Conservation (phyloP, 768 basidiomycete genomes). For the Tricholomella constricta region DNA sequence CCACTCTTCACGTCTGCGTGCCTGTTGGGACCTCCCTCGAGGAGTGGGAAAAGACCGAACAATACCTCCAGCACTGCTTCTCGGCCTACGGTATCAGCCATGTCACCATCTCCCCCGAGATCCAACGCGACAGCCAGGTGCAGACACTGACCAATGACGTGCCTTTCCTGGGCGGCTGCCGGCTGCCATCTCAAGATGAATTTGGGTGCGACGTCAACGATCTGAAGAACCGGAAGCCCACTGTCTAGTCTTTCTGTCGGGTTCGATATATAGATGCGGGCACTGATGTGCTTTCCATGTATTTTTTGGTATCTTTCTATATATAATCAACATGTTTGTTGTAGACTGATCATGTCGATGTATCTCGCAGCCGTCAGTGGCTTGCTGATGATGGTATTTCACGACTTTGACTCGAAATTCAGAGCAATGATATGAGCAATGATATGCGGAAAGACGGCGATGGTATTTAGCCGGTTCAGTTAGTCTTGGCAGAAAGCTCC, state of each 20-base stretch:
- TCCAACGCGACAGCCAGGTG: constrained; percentile 34
- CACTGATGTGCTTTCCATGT: too few species aligned
- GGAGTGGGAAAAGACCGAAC: constrained; percentile 54
- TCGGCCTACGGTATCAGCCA: constrained; percentile 54
- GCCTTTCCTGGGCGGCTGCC: constrained; percentile 28
- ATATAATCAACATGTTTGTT: too few species aligned
- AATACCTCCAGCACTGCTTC: constrained; percentile 50
- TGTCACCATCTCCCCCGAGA: constrained; percentile 57
- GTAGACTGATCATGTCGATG: too few species aligned
- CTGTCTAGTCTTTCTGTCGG: constrained; percentile 7
- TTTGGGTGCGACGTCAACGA: constrained; percentile 46
- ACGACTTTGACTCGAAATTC: too few species aligned
- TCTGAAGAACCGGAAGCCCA: constrained; percentile 35
- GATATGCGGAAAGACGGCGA: too few species aligned
- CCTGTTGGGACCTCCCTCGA: constrained; percentile 47
- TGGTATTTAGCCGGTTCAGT: too few species aligned
- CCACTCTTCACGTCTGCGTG: constrained; percentile 55
- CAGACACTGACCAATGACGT: constrained; percentile 33
- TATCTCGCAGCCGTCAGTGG: too few species aligned
- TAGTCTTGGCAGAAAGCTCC: constrained; percentile 60
- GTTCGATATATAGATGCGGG: too few species aligned
- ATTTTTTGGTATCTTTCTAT: too few species aligned
- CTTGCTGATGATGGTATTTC: too few species aligned
- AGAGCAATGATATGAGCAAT: too few species aligned
- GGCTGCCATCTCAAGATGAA: constrained; percentile 39